Conservation (phyloP, 768 basidiomycete genomes). For the Sarcomyxa edulis region DNA sequence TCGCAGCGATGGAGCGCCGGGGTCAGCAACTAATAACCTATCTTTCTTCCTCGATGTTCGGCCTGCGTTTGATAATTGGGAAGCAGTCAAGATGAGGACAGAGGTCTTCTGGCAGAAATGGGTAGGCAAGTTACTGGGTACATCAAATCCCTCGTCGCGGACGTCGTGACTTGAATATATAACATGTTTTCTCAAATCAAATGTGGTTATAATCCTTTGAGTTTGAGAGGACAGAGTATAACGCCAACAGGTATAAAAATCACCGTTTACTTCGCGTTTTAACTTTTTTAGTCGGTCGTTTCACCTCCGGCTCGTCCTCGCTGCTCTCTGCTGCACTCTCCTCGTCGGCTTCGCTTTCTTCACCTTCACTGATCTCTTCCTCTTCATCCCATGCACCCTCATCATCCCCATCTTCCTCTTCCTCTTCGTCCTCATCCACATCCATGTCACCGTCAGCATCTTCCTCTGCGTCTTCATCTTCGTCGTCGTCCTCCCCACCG, state of each 20-base stretch:
- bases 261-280: slow-evolving; percentile 46
- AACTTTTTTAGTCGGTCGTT: slow-evolving; percentile 49
- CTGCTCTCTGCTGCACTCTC: slow-evolving; percentile 37
- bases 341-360: slow-evolving; percentile 39
- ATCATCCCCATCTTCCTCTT: slow-evolving; percentile 26
- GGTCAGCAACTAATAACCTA: slow-evolving; percentile 42
- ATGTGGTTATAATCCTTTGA: no score
- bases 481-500: slow-evolving; percentile 24
- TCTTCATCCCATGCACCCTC: slow-evolving; percentile 49
- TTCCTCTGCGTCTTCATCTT: slow-evolving; percentile 32
- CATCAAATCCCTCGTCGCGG: not conserved
- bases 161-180: not conserved
- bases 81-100: slow-evolving; percentile 81
- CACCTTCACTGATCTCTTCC: slow-evolving; percentile 58
- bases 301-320: slow-evolving; percentile 40
- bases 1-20: slow-evolving; percentile 28
- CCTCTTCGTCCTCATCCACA: slow-evolving; percentile 35
- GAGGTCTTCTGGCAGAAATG: slow-evolving; percentile 44
- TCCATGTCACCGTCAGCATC: slow-evolving; percentile 38
- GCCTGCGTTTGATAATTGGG: slow-evolving; percentile 92
- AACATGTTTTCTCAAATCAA: not conserved
- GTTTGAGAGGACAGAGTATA: slow-evolving; percentile 2
- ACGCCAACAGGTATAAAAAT: slow-evolving; percentile 2
- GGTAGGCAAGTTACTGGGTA: slow-evolving; percentile 13
- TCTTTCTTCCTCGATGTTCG: slow-evolving; percentile 94